phyloP scores from a whole-genome alignment of 805 yeast species.

The Metschnikowia chrysomelidarum region DNA sequence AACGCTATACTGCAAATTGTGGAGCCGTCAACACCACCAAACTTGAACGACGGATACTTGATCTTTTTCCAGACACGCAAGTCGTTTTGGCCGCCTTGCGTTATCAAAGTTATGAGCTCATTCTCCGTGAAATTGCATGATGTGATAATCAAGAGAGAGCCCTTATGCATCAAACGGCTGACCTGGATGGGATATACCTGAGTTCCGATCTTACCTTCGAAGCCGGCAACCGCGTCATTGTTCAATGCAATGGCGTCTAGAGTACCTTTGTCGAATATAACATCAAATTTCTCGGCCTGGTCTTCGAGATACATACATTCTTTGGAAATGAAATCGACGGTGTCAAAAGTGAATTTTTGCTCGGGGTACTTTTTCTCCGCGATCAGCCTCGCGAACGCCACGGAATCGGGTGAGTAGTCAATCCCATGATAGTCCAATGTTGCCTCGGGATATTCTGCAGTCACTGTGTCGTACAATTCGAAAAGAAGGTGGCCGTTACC shows the following conservation, averaged over 20 bases:
- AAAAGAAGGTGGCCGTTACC: constrained; percentile 93
- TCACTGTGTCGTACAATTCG: constrained; percentile 62
- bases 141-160: constrained; percentile 71
- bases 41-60: constrained; percentile 77
- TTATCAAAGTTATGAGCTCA: constrained; percentile 61
- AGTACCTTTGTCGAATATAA: constrained; percentile 92
- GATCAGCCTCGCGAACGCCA: constrained; percentile 66
- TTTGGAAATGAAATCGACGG: constrained; percentile 63
- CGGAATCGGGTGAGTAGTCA: constrained; percentile 84
- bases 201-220: constrained; percentile 46
- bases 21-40: constrained; percentile 87
- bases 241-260: constrained; percentile 94
- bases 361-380: constrained; percentile 38
- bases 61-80: constrained; percentile 64
- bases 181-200: constrained; percentile 65
- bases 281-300: constrained; percentile 51
- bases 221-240: constrained; percentile 44
- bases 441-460: constrained; percentile 44
- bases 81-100: constrained; percentile 38
- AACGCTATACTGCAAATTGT: constrained; percentile 89
- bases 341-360: constrained; percentile 50
- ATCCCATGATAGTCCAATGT: constrained; percentile 50
- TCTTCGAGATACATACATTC: constrained; percentile 36
- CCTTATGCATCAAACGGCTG: constrained; percentile 49
- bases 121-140: constrained; percentile 90